Base-by-base conservation (phyloP, 768 basidiomycete genomes). In the Termitomyces titanicus region DNA sequence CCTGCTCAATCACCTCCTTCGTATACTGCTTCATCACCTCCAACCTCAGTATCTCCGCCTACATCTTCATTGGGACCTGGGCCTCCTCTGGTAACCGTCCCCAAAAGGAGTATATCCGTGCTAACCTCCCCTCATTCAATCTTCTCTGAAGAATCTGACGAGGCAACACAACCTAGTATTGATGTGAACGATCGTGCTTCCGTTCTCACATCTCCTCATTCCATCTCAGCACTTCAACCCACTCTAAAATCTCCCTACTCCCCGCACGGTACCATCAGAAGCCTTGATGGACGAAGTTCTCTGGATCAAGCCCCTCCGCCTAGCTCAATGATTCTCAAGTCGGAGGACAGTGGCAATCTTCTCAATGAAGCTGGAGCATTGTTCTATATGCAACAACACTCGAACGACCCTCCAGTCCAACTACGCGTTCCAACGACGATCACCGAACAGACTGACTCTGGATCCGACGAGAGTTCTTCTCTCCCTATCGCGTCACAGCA, bases 311-410 rank as follows among this genome's bases (percentile, higher is more conserved):
- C 49, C 51, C 18, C 56, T 7, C 51, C 55, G 35, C 67, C 70
- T 9, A 63, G 63, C 47, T 57, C 69, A 15, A 57, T 64, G 27
- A 50, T 65, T 7, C 40, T 62, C 40, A 61, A 58, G 10, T 64
- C 68, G 38, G 72, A 74, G 37, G 69, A 68, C 6, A 56, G 67
- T 58, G 57, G 56, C 59, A 68, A 73, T 68, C 67, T 86, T 25
- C 72, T 74, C 46, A 70, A 74, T 51, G 85, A 87, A 63, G 83
- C 83, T 11, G 83, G 83, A 24, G 84, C 86, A 12, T 66, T 89
- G 40, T 88, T 80, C 69, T 88, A 83, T 65, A 85, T 89, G 81
- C 82, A 88, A 58, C 67, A 78, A 55, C 47, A 49, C 35, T 69
- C 63, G 38, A 38, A 61, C 29, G 45, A 52, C 55, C 54, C 47